Evolutionary conservation across 208 protist genomes (phyloP), one percentile per base, ranked within the genome.

Genomic region (Angomonas ambiguus): DNA sequence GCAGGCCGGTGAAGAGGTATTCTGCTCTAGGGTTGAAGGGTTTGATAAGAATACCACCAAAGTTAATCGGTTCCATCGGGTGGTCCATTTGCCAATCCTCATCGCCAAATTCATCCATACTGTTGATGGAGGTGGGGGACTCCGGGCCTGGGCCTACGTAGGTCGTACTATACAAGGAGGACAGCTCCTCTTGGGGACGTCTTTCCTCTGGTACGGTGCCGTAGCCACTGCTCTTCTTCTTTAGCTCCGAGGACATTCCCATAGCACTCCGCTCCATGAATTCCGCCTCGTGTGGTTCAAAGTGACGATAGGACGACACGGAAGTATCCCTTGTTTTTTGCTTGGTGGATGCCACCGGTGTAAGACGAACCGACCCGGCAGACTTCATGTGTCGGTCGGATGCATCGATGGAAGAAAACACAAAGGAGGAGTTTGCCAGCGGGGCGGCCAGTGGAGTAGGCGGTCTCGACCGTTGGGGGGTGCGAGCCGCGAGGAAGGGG

Each of bases 1-100:
- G 85, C n/a, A 92, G 69, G 0, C 76, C 75, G 31, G 88, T 92
- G 71, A 90, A 94, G 51, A 94, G 79, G 68, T 83, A 90, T 79
- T 94, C 82, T 2, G 88, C 84, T 24, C 81, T 84, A 6, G 88
- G 88, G 71, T 91, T 94, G 73, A 94, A 94, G 22, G 84, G 82
- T 60, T 90, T 91, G 62, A 94, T 83, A 32, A 84, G 72, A 24
- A 87, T 55, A 34, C 79, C 83, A 27, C 82, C 77, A 65, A 93
- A 87, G 57, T 65, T 71, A 35, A 89, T 93, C 10, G 82, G 81
- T 69, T 87, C 63, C 82, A 91, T 88, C 8, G 77, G 75, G 77
- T 91, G 87, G 65, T 91, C 82, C 70, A 93, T 78, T 11, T 8
- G 62, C 83, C 83, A 93, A 69, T 87, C 83, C 69, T 79, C 75